phyloP scores from a whole-genome alignment of 345 rosid species.

The Salix koriyanagi region DNA sequence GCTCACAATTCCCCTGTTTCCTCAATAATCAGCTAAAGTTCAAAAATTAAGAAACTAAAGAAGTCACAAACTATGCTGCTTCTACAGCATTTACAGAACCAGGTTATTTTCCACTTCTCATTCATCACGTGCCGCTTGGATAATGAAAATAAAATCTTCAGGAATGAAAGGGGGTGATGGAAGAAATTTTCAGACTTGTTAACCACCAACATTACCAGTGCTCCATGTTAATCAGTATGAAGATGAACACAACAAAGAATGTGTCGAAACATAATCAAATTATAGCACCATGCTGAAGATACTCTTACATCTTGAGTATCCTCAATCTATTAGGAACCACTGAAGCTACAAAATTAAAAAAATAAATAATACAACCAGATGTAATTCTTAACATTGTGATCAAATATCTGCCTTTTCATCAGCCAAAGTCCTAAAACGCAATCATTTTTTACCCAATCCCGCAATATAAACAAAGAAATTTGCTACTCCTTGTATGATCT shows the following conservation, averaged over 20 bases:
- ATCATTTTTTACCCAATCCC: not conserved
- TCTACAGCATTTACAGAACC: not conserved
- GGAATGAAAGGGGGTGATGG: not conserved
- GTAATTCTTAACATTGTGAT: not conserved
- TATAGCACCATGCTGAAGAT: not conserved
- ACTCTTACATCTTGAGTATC: not conserved
- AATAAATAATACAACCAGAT: not conserved
- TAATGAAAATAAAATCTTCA: not conserved
- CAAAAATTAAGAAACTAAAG: not conserved
- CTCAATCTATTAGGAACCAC: not conserved
- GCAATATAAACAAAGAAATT: not conserved
- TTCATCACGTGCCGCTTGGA: not conserved
- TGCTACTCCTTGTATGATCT: not conserved
- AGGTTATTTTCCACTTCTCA: not conserved
- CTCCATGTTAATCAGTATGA: not conserved
- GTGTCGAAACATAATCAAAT: not conserved
- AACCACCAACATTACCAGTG: not conserved
- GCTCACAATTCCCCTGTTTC: not conserved
- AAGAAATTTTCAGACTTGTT: not conserved
- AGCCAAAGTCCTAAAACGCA: not conserved
- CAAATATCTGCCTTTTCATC: constrained; percentile 2
- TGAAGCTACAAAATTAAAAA: no score
- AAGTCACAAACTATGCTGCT: not conserved
- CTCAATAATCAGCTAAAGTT: not conserved
- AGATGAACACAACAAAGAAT: not conserved